Evolutionary conservation across 441 rosid genomes (phyloP), one percentile per base, ranked within the genome.

Genomic region (Manihot esculenta): DNA sequence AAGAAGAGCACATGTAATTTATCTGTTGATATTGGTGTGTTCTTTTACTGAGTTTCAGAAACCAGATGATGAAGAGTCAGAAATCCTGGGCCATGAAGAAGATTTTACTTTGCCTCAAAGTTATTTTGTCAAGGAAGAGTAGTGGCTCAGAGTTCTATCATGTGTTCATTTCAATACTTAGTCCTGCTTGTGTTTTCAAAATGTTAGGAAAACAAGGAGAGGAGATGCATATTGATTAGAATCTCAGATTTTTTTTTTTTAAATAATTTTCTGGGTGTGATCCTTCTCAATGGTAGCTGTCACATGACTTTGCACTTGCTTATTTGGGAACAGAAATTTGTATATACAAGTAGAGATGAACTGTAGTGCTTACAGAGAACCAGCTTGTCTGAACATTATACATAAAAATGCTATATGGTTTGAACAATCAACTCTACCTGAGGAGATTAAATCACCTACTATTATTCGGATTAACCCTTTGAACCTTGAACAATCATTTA

Each of bases 21-120:
- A 14, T 50, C 33, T 65, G 41, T 17, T 71, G 68, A 64, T 47
- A 11, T 45, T 63, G 24, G 42, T 51, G 45, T 51, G 12, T 64
- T 7, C 45, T 54, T 53, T 21, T 71, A 20, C 69, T 17, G 63
- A 35, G 30, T 61, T 73, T 64, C 88, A 94, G 99, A 92, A 94
- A 81, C 86, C 97, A 47, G 99, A 94, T 20, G 96, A 90, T 23
- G 99, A 92, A 56, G 99, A 94, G 67, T 66, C 75, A 45, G 99
- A 89, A 76, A 83, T 90, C 63, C 84, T 92, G 69, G 84, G 83
- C 60, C 97, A 87, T 0, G 97, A 89, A 84, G 96, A 94, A 82
- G 99, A 94, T 60, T 94, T 94, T 76, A 65, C 79, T 78, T 79
- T 94, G 88, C 99, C 99, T 0, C 89, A 82, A 69, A 92, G 88